Evolutionary conservation across 345 rosid genomes (phyloP), one percentile per base, ranked within the genome.

Genomic region (Pistacia vera): DNA sequence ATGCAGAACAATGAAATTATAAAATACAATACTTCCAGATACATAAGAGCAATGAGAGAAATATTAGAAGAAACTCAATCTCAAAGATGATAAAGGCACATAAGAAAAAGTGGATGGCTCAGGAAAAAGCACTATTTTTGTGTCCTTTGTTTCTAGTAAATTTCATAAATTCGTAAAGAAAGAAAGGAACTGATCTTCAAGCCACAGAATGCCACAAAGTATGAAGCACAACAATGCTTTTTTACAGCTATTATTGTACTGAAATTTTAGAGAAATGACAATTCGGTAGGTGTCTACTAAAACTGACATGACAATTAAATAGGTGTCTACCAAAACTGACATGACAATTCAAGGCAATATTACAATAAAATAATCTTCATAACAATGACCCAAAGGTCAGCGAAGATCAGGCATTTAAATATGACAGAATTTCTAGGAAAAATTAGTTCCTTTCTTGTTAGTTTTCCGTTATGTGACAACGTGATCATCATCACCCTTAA

Each of bases 1-100:
- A 44, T 28, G 4, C 52, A 22, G 41, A 52, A 63, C 20, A 72
- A 67, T 48, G 55, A 28, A 14, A 63, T 44, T 33, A 28, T 13
- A 49, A 62, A 68, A 67, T 68, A 66, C 52, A 28, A 48, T 56
- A 60, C 51, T 58, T 38, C 48, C 48, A 48, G 38, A 71, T 30
- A 16, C 8, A 64, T n/a, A 20, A 63, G 18, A 64, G 58, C 66
- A 71, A 65, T 12, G 52, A 73, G 48, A 38, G 41, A 38, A 38
- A 38, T 41, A 41, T 7, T 41, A 5, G 46, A 41, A 41, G 8
- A 41, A 41, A 41, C 0, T 41, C 46, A 41, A 41, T 41, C 46
- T 41, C 10, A 41, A 0, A 41, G 46, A 8, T 41, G 46, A 41
- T 41, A 41, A 41, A 6, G 1, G 46, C 46, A 41, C 46, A 41